Evolutionary conservation across 768 basidiomycete species (phyloP), one percentile per base, ranked within the genome.

Genomic region (Hypholoma fasciculare): DNA sequence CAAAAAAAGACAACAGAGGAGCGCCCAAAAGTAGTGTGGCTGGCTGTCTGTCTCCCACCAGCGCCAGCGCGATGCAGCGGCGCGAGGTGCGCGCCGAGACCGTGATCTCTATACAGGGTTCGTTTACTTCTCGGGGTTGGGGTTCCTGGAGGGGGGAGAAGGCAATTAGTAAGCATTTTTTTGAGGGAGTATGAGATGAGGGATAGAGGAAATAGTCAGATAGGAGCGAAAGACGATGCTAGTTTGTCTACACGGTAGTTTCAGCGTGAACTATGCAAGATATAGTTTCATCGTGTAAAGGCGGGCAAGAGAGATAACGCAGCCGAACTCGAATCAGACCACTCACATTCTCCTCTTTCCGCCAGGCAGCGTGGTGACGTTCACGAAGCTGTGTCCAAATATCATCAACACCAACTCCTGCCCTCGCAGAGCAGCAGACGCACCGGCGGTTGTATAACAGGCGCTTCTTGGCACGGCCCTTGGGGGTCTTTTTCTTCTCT

Each of bases 221-320:
- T 96, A 96, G 94, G 93, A 96, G 94, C 94, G 94, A 96, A 96
- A 96, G 94, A 97, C 93, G 89, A 92, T 92, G 87, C 65, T 84
- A 76, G 11, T 75, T 82, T 88, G 77, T 94, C 90, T 87, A 91
- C 92, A 94, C 74, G 69, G 73, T 75, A 71, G 76, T 74, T 92
- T 96, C 93, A 88, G 94, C 87, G 91, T 96, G 93, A 95, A 96
- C 94, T 95, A 95, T 95, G 94, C 89, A 79, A 78, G 73, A 75
- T 77, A 73, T 71, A 67, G 75, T 81, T 81, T 89, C 88, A 88
- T 88, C 86, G 71, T 64, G 49, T 17, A 43, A 23, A 34, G 49
- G 14, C 47, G 43, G 56, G 51, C 46, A 7, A 13, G 8, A 27
- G 14, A 36, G 34, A n/a, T 39, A 51, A 43, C 39, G 37, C 23